These are phyloP conservation scores for Cunninghamia lanceolata DNA, from an alignment of 75 land plant genomes.

Conservation along the genomic window DNA sequence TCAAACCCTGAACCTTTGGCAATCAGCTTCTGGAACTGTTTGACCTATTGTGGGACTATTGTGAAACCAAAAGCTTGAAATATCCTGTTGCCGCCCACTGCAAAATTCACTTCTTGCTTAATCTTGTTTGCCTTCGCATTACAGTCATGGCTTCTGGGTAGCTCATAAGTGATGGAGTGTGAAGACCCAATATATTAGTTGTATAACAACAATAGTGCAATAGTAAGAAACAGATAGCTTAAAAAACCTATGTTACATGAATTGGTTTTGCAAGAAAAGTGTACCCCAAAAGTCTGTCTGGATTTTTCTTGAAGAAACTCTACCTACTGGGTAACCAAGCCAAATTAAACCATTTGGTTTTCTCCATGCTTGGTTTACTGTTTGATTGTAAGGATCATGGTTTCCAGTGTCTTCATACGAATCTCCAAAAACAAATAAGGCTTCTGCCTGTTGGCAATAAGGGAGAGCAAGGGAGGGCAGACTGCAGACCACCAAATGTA, in stretches of 20 bases:
- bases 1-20: neutral
- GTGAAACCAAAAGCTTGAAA: slow-evolving; percentile 13
- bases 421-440: slow-evolving; percentile 38
- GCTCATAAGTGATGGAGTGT: slow-evolving; percentile 13
- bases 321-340: slow-evolving; percentile 28
- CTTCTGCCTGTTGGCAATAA: no score
- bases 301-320: slow-evolving; percentile 22
- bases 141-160: neutral
- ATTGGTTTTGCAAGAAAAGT: no score
- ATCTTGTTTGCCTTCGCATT: neutral
- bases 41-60: slow-evolving; percentile 10
- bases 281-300: slow-evolving; percentile 33
- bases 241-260: neutral
- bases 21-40: slow-evolving; percentile 5
- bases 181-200: slow-evolving; percentile 19
- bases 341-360: slow-evolving; percentile 24
- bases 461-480: no score
- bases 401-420: slow-evolving; percentile 40
- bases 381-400: slow-evolving; percentile 6
- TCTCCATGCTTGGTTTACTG: slow-evolving; percentile 9
- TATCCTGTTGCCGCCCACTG: slow-evolving; percentile 27
- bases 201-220: neutral
- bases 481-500: no score
- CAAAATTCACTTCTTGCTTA: slow-evolving; percentile 21
- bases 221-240: neutral